Percentiles rank a stretch among this genome's conserved stretches.
Evolutionary conservation across 768 basidiomycete species (phyloP).

Genomic region (Collybia mongolica): DNA sequence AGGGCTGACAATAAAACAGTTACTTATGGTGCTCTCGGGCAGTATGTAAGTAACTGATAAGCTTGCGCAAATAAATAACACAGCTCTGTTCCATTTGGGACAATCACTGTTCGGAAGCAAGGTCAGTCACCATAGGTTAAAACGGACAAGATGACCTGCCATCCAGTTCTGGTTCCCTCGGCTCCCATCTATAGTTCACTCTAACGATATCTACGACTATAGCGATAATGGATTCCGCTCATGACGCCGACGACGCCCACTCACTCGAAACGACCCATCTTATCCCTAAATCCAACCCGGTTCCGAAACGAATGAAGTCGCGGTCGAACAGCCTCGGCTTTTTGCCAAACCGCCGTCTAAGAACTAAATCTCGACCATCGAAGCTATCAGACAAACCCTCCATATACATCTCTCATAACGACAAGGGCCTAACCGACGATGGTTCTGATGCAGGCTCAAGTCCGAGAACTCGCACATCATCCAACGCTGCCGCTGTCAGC

Average conservation of each 20-base stretch:
- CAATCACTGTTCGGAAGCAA: too few species aligned
- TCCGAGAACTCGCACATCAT: not conserved
- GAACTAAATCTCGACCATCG: not conserved
- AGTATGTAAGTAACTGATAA: too few species aligned
- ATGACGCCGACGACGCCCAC: not conserved
- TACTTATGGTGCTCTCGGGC: too few species aligned
- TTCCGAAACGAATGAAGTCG: conserved; percentile 8
- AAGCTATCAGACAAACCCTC: conserved; percentile 1
- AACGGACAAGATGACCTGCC: too few species aligned
- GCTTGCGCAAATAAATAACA: too few species aligned
- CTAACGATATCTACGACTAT: not conserved
- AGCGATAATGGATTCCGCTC: not conserved
- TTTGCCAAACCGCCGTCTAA: conserved; percentile 10
- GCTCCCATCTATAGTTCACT: not conserved
- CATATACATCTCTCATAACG: not conserved
- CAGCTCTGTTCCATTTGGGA: too few species aligned
- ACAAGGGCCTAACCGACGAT: too few species aligned
- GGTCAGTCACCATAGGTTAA: too few species aligned
- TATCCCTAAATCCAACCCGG: not conserved
- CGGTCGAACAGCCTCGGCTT: conserved; percentile 3
- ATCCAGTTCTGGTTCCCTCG: not conserved
- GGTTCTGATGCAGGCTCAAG: not conserved
- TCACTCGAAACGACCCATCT: conserved; percentile 13
- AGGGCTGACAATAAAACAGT: too few species aligned
- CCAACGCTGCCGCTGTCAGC: not conserved